Evolutionary conservation across 1,139 yeast genomes (phyloP).

Genomic region (Suhomyces bribrorum): DNA sequence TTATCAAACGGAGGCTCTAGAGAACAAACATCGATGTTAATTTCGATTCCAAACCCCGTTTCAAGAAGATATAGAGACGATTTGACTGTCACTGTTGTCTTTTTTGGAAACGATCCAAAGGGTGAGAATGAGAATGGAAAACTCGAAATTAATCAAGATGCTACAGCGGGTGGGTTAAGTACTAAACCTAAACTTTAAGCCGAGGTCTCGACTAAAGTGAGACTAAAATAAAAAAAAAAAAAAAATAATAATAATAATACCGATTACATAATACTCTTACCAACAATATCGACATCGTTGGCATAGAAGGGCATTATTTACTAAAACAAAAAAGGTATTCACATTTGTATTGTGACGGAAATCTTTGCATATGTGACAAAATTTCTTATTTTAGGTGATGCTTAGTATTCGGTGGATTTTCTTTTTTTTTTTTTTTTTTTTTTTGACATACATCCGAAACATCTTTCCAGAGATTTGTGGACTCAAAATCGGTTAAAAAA

Average conservation of each 20-base stretch:
- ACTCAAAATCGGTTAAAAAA: background rate
- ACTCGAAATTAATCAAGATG: conserved; percentile 54
- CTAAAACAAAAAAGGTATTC: too few relatives aligned
- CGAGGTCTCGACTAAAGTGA: background rate
- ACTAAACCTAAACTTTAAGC: conserved; percentile 52
- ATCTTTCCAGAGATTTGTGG: background rate
- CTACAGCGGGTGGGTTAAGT: conserved; percentile 58
- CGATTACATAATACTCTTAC: too few relatives aligned
- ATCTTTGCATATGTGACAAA: background rate
- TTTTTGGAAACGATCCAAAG: conserved; percentile 65
- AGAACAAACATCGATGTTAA: conserved; percentile 84
- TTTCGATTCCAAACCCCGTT: conserved; percentile 91
- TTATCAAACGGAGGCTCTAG: conserved; percentile 83
- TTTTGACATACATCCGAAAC: background rate
- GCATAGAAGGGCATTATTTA: too few relatives aligned
- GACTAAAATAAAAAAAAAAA: background rate
- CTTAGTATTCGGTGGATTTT: too few relatives aligned
- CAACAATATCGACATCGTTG: too few relatives aligned
- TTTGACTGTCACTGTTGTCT: conserved; percentile 91
- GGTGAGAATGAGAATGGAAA: conserved; percentile 48
- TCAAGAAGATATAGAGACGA: conserved; percentile 94
- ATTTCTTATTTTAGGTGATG: too few relatives aligned
- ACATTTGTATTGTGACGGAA: background rate
- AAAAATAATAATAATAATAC: too few relatives aligned
- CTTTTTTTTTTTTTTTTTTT: too few relatives aligned